A percentile compares a stretch with the other conserved stretches of the same genome.
These are phyloP conservation scores for Articulospora tetracladia DNA, from an alignment of 495 filamentous ascomycete genomes.

Conservation along the genomic window DNA sequence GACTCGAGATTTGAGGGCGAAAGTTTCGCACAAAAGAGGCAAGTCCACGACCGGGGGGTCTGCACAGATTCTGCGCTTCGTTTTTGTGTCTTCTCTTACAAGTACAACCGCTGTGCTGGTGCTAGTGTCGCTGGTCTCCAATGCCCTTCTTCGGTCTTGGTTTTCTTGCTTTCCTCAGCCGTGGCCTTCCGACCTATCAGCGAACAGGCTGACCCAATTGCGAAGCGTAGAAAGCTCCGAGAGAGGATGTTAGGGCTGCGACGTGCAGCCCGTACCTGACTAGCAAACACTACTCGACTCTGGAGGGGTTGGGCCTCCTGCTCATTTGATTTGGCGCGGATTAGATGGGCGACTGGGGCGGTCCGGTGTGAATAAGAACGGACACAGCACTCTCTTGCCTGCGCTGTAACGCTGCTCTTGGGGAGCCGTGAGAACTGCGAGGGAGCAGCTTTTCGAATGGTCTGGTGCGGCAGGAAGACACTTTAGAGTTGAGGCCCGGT, in stretches of 20 bases:
- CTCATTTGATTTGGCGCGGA: slow-evolving; percentile 6
- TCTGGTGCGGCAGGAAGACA: not conserved
- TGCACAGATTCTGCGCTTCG: not conserved
- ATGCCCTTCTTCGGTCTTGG: not conserved
- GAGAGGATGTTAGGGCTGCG: not conserved
- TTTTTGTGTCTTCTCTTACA: not conserved
- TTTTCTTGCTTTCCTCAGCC: not conserved
- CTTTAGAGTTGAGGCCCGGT: not conserved
- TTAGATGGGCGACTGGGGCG: not conserved
- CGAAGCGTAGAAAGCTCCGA: slow-evolving; percentile 1
- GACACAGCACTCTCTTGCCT: too few species aligned
- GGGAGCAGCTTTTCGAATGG: too few species aligned
- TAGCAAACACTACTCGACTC: slow-evolving; percentile 4
- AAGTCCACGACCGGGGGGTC: not conserved
- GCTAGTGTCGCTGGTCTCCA: not conserved
- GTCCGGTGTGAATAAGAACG: slow-evolving; percentile 4
- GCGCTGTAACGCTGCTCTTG: too few species aligned
- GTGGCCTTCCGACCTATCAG: not conserved
- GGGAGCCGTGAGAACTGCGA: too few species aligned
- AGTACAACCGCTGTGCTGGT: not conserved
- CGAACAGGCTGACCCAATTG: not conserved
- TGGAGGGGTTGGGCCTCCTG: slow-evolving; percentile 1
- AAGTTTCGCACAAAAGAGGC: not conserved
- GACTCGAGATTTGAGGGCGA: not conserved
- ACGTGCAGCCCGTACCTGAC: not conserved